Base-by-base conservation (phyloP, 495 filamentous ascomycete species). In the Aspergillus heteromorphus region DNA sequence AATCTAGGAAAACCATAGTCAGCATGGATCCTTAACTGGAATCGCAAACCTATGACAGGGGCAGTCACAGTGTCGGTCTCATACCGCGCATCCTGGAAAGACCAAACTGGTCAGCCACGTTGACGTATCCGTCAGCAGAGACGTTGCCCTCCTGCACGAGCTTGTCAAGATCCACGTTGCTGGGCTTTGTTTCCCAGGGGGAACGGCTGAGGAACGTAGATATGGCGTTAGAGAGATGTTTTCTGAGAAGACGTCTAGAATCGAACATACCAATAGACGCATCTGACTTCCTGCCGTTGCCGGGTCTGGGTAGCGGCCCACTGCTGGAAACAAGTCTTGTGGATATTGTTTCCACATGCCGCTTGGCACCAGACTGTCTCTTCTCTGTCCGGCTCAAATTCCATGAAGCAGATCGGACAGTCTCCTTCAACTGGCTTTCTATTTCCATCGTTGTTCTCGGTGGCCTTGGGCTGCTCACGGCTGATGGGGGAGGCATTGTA, bases 271-370 rank as follows among this genome's bases (percentile, higher is more conserved):
- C 83, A 87, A 61, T 83, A 83, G 14, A 87, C 83, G 58, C 88
- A 92, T 16, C 81, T 81, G 16, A 89, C n/a, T n/a, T n/a, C n/a
- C n/a, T 81, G 9, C 77, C 73, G n/a, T 25, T 67, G 67, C 21
- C 64, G 58, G 0, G 65, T 65, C 55, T 85, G 81, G 4, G 80
- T 83, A 3, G 69, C 64, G 8, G 80, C 80, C 88, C 88, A 91
- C 63, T 82, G 78, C 55, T 86, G 71, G 59, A 92, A 89, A 55
- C 88, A 92, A 2, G 70, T 66, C 56, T 77, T 79, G 65, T 93
- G 89, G 10, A 92, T 76, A 57, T 93, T 92, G 65, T 91, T 88
- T 1, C 87, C 88, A 60, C 89, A 93, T 0, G 82, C 77, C 2
- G 81, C 79, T 49, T 81, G 81, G 65, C 89, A 93, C 75, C 83